Conservation (phyloP, 1,139 yeast genomes). For the Pneumocystis murina region DNA sequence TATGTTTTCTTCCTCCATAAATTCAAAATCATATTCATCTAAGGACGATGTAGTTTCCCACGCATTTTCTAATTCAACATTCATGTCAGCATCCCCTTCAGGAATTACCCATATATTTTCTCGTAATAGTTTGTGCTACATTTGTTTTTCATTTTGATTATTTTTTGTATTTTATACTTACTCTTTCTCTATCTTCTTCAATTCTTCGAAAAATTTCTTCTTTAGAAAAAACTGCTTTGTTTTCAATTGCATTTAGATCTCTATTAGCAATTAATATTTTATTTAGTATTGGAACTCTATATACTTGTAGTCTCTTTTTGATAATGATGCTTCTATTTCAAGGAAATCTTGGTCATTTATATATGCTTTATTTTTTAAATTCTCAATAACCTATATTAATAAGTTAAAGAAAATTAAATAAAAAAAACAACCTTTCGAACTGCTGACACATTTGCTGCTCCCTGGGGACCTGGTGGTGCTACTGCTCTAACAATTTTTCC, state of each 20-base stretch:
- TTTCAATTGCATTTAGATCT: constrained; percentile 4
- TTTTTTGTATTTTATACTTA: neutral
- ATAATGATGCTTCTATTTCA: constrained; percentile 10
- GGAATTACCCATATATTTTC: constrained; percentile 61
- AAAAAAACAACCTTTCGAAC: constrained; percentile 17
- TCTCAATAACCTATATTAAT: constrained; percentile 11
- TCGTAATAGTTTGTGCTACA: constrained; percentile 49
- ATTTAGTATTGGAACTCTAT: neutral
- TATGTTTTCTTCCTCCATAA: constrained; percentile 39
- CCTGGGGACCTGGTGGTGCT: constrained; percentile 33
- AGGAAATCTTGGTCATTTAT: constrained; percentile 10
- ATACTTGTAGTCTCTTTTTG: constrained; percentile 11
- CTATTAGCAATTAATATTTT: neutral
- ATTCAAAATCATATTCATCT: constrained; percentile 36
- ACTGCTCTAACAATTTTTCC: constrained; percentile 36
- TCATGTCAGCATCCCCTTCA: constrained; percentile 33
- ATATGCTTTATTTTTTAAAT: constrained; percentile 15
- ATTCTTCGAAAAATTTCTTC: constrained; percentile 48
- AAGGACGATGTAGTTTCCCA: constrained; percentile 41
- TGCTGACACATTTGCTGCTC: constrained; percentile 34
- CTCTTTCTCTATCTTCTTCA: constrained; percentile 74
- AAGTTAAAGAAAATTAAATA: neutral
- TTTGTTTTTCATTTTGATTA: neutral
- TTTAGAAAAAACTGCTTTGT: constrained; percentile 1
- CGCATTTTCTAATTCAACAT: constrained; percentile 43